Evolutionary conservation across 75 land plant species (phyloP).

Genomic region (Isoetes taiwanensis): DNA sequence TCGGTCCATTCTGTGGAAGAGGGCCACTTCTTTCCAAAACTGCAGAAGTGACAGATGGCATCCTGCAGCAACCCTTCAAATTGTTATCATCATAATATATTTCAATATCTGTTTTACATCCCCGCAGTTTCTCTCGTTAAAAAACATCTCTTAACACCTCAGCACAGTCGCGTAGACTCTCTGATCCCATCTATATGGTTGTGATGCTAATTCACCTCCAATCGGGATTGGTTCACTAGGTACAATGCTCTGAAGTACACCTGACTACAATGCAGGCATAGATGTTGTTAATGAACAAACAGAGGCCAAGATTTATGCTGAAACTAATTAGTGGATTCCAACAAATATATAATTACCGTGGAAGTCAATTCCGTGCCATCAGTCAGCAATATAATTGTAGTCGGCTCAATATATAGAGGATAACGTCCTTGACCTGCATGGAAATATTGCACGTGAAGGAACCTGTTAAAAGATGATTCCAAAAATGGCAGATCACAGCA

Average conservation of each 20-base stretch:
- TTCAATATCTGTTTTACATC: not conserved
- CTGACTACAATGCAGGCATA: conserved; percentile 5
- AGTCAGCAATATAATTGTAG: conserved; percentile 20
- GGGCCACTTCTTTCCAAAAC: conserved; percentile 28
- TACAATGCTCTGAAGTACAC: conserved; percentile 15
- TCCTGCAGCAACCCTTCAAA: conserved; percentile 5
- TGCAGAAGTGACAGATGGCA: conserved; percentile 22
- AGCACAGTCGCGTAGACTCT: conserved; percentile 24
- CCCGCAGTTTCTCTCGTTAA: not conserved
- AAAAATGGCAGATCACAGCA: too few relatives aligned
- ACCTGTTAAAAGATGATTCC: too few relatives aligned
- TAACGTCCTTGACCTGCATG: conserved; percentile 26
- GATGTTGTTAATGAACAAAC: too few relatives aligned
- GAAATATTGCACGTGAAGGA: not conserved
- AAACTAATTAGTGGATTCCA: not conserved
- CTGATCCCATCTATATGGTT: conserved; percentile 25
- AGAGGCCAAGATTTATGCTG: too few relatives aligned
- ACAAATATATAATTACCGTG: conserved; percentile 8
- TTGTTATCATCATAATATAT: not conserved
- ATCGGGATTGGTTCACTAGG: conserved; percentile 12
- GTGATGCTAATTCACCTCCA: conserved; percentile 17
- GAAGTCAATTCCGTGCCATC: conserved; percentile 28
- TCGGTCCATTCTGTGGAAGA: conserved; percentile 23
- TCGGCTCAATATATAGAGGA: conserved; percentile 14
- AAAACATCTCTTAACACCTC: conserved; percentile 10